A percentile compares a stretch with the other conserved stretches of the same genome.
Conservation (phyloP, 2,329 filamentous ascomycete genomes). For the Aspergillus luchuensis region DNA sequence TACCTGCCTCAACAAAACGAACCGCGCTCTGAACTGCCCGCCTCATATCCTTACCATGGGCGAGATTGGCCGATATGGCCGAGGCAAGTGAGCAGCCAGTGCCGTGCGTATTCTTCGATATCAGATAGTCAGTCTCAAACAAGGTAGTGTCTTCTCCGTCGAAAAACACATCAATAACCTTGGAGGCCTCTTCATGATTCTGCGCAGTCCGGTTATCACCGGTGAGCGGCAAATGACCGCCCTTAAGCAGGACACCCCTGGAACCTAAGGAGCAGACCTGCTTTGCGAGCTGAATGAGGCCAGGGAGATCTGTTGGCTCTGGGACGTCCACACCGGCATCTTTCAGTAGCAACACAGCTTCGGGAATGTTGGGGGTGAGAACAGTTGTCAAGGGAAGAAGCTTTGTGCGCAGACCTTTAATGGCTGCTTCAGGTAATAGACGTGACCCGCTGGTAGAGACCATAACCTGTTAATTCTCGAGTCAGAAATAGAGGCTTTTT, state of each 20-base stretch:
- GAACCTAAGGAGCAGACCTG: conserved; percentile 69
- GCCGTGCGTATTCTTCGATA: conserved; percentile 83
- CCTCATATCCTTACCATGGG: conserved; percentile 50
- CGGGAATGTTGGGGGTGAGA: conserved; percentile 53
- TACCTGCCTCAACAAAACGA: conserved; percentile 63
- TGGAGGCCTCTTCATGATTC: conserved; percentile 59
- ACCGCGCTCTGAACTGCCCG: conserved; percentile 59
- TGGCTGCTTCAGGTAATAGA: conserved; percentile 47
- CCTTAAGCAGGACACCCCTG: conserved; percentile 82
- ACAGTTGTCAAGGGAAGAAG: conserved; percentile 49
- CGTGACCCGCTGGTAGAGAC: conserved; percentile 58
- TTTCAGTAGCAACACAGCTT: conserved; percentile 48
- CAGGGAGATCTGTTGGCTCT: conserved; percentile 61
- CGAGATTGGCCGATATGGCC: conserved; percentile 65
- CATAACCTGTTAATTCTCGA: conserved; percentile 69
- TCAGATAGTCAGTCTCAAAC: conserved; percentile 71
- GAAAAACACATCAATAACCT: conserved; percentile 77
- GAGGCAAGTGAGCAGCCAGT: conserved; percentile 93
- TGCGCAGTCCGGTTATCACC: conserved; percentile 62
- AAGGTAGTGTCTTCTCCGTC: conserved; percentile 61
- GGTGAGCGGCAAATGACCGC: conserved; percentile 81
- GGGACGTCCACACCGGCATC: conserved; percentile 40
- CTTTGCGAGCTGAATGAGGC: conserved; percentile 69
- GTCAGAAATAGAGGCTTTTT: conserved; percentile 14
- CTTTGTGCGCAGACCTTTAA: conserved; percentile 42